Conservation (phyloP, 257 asterid genomes). For the Rhazya stricta region DNA sequence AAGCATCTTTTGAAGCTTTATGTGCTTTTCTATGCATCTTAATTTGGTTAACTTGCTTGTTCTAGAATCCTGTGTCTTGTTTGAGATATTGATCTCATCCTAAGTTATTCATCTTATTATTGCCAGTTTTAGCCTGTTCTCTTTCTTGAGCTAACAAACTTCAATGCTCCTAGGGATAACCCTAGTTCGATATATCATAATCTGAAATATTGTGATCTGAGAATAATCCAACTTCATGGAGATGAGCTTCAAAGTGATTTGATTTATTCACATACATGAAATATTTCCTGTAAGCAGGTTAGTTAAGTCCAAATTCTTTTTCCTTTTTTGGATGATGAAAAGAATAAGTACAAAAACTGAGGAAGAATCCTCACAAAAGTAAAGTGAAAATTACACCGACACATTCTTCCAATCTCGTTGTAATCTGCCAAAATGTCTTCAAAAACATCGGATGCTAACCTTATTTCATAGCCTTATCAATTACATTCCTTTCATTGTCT, state of each 20-base stretch:
- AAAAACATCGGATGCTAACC: not conserved
- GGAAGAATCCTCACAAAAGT: not conserved
- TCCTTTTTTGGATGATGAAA: not conserved
- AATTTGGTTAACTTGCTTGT: not conserved
- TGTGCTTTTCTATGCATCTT: not conserved
- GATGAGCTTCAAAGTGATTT: not conserved
- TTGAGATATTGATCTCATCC: not conserved
- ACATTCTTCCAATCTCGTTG: not conserved
- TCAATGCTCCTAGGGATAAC: not conserved
- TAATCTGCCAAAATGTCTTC: not conserved
- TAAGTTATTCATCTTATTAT: not conserved
- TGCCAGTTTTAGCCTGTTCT: not conserved
- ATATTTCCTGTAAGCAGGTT: not conserved
- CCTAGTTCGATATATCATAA: not conserved
- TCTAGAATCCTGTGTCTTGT: not conserved
- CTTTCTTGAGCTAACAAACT: not conserved
- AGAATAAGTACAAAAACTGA: not conserved
- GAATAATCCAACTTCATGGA: not conserved
- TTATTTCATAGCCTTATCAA: not conserved
- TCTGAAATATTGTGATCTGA: not conserved
- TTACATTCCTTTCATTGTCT: constrained; percentile 26
- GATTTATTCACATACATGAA: not conserved
- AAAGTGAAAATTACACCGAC: not conserved
- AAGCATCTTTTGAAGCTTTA: constrained; percentile 5
- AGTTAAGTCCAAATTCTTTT: not conserved